phyloP scores from a whole-genome alignment of 805 yeast species.

The Ogataea salicorniae region DNA sequence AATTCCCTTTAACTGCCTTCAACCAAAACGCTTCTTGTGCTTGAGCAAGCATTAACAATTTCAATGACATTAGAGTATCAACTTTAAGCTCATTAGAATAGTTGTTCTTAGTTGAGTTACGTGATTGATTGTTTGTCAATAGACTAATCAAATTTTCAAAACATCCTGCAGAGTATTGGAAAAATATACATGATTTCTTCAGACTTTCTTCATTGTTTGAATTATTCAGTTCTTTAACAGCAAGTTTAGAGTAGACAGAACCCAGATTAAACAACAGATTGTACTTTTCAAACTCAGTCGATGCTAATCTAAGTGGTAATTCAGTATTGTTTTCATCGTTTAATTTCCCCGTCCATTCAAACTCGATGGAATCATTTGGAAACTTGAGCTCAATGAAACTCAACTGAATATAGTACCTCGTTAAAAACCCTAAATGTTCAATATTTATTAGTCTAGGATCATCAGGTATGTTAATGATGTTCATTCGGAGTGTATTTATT shows the following conservation, averaged over 20 bases:
- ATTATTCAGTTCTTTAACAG: constrained; percentile 34
- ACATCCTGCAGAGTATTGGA: constrained; percentile 70
- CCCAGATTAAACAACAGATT: constrained; percentile 69
- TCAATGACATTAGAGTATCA: constrained; percentile 47
- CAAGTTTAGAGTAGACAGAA: constrained; percentile 55
- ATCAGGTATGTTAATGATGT: constrained; percentile 31
- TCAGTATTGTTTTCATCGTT: constrained; percentile 52
- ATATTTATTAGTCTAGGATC: constrained; percentile 13
- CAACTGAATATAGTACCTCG: constrained; percentile 45
- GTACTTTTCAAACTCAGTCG: constrained; percentile 54
- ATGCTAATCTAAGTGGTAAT: constrained; percentile 39
- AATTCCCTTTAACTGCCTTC: constrained; percentile 46
- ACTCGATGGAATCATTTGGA: constrained; percentile 54
- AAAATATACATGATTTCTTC: constrained; percentile 56
- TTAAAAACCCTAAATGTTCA: constrained; percentile 33
- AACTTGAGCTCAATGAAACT: constrained; percentile 47
- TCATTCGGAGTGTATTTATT: constrained; percentile 40
- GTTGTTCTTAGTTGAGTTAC: neutral
- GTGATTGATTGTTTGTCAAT: neutral
- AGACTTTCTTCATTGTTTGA: constrained; percentile 45
- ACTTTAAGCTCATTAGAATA: constrained; percentile 42
- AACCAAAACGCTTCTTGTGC: constrained; percentile 88
- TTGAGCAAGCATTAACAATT: constrained; percentile 62
- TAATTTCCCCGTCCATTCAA: constrained; percentile 61
- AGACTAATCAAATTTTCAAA: constrained; percentile 35